phyloP scores from a whole-genome alignment of 148 eudicot genomes.

The Talinum fruticosum region DNA sequence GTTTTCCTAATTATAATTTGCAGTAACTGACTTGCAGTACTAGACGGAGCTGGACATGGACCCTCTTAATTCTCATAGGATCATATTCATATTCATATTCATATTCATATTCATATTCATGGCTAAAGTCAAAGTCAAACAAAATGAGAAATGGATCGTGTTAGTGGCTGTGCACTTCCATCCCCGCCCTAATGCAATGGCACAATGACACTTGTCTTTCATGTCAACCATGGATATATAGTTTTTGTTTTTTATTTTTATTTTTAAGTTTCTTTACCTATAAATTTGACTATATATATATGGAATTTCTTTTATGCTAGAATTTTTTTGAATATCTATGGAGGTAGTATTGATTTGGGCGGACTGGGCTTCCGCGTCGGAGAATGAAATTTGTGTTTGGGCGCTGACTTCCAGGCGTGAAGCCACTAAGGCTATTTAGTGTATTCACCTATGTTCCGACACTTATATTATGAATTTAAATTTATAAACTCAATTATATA shows the following conservation, averaged over 20 bases:
- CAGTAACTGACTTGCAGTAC: constrained; percentile 16
- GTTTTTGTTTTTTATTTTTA: background rate
- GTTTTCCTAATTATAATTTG: background rate
- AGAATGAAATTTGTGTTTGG: no score
- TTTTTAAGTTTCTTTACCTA: background rate
- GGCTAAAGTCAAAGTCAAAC: constrained; percentile 9
- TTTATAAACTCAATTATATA: no score
- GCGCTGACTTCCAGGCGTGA: no score
- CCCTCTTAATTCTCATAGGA: no score
- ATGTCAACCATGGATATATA: background rate
- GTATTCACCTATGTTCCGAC: no score
- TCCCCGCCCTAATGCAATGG: background rate
- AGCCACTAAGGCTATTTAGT: no score
- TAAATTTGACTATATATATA: background rate
- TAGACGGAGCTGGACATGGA: no score
- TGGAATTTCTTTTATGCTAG: background rate
- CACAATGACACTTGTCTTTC: background rate
- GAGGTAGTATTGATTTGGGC: no score
- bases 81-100: background rate
- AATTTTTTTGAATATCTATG: no score
- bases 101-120: background rate
- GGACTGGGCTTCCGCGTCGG: no score
- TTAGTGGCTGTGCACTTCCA: constrained; percentile 21
- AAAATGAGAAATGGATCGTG: background rate
- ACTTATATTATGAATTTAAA: no score